Base-by-base conservation (phyloP, 78 protist genomes). In the Dictyostelium purpureum region DNA sequence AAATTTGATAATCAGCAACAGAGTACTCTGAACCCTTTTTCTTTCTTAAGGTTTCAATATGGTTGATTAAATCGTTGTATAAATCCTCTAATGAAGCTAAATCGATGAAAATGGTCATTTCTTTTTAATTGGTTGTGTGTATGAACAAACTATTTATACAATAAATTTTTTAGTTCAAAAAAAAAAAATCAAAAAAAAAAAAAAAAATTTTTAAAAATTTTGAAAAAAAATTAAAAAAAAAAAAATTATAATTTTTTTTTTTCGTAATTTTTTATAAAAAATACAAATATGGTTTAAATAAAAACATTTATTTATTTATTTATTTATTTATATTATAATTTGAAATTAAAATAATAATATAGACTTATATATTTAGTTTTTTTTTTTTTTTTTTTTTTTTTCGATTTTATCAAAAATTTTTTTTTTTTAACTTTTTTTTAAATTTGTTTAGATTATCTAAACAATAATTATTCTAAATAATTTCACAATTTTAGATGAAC, bases 31-130 rank as follows among this genome's bases (percentile, higher is more conserved):
- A 31, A 12, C 56, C 37, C 33, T 71, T 71, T 74, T 83, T 83
- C 65, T 83, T 83, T 76, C 66, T 83, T n/a, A 83, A 28, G 24
- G 11, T 26, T 40, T 65, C 51, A 26, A 83, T 69, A 2, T 83
- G 90, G 18, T 42, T 70, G 59, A 83, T 83, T 40, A 83, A 56
- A 43, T 83, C 90, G 28, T 54, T 69, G 74, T 71, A 71, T 66
- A 83, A 76, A 18, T 83, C 90, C 26, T 83, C 90, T 54, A 69
- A 65, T 54, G 81, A 71, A 45, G 90, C 57, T 42, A 83, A 56
- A 83, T 83, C 90, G 24, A 83, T 57, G 43, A 43, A 83, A 31
- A 76, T 83, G 24, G 90, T 57, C 90, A 83, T 83, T 57, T 26
- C 26, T 57, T 26, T 57, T 9, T 11, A 14, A 57, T 57, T 57